These are phyloP conservation scores for Naegleria fowleri DNA, from an alignment of 208 protist species.

Conservation along the genomic window DNA sequence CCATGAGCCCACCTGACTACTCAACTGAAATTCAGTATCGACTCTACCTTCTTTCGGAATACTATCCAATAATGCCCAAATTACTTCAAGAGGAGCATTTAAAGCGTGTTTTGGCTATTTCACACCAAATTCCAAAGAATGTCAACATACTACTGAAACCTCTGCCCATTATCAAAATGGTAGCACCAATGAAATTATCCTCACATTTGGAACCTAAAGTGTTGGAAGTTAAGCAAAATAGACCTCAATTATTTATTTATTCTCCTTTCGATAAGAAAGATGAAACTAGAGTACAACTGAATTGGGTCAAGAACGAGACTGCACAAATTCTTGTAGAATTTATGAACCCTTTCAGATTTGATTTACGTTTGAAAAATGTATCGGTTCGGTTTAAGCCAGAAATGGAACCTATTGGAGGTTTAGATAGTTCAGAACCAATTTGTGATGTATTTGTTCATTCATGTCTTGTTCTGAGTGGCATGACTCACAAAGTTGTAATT, in stretches of 20 bases:
- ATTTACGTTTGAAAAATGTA: not conserved
- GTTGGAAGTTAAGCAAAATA: not conserved
- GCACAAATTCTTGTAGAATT: not conserved
- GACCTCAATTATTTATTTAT: slow-evolving; percentile 1
- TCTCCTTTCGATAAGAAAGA: not conserved
- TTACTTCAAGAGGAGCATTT: not conserved
- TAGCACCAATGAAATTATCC: not conserved
- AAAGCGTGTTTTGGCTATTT: not conserved
- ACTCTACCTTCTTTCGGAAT: not conserved
- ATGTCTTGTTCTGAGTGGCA: not conserved
- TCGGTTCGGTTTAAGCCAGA: not conserved
- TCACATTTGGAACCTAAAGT: not conserved
- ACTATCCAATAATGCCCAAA: not conserved
- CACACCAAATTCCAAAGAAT: not conserved
- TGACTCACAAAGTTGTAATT: not conserved
- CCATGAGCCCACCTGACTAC: not conserved
- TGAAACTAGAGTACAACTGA: not conserved
- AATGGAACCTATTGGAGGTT: not conserved
- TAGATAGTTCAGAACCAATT: not conserved
- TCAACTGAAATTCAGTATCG: not conserved
- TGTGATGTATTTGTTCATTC: not conserved
- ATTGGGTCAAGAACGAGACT: not conserved
- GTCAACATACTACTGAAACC: not conserved
- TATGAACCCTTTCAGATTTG: not conserved
- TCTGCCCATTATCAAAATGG: not conserved